Conservation (phyloP, 2,329 filamentous ascomycete genomes). For the Fusarium odoratissimum region DNA sequence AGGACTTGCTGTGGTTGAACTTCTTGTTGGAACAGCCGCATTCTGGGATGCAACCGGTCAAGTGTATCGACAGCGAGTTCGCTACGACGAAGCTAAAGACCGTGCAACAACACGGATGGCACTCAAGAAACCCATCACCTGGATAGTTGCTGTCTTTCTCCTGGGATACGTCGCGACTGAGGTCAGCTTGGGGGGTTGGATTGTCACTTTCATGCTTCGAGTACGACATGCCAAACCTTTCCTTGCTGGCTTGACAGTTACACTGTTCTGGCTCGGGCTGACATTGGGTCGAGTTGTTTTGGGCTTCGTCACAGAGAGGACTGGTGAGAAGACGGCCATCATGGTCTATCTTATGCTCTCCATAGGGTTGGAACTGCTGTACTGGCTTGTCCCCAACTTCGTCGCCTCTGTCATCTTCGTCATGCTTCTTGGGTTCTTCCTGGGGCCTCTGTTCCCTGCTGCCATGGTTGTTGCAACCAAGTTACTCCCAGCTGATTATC, state of each 20-base stretch:
- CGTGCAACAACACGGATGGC: constrained; percentile 59
- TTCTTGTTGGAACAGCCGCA: constrained; percentile 60
- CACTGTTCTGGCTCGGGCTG: constrained; percentile 86
- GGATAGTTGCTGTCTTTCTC: constrained; percentile 79
- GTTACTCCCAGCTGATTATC: constrained; percentile 76
- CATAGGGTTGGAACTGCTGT: constrained; percentile 75
- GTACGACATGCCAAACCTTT: constrained; percentile 77
- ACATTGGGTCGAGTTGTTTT: constrained; percentile 78
- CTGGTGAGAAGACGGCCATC: constrained; percentile 78
- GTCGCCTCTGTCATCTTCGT: constrained; percentile 79
- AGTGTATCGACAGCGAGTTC: constrained; percentile 58
- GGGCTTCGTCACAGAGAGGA: constrained; percentile 78
- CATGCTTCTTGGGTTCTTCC: constrained; percentile 79
- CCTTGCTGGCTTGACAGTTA: constrained; percentile 78
- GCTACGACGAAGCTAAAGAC: constrained; percentile 47
- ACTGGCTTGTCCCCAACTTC: constrained; percentile 85
- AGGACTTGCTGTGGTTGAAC: constrained; percentile 66
- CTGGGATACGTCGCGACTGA: constrained; percentile 84
- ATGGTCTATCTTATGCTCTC: constrained; percentile 71
- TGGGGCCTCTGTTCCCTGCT: constrained; percentile 82
- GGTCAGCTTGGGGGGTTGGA: constrained; percentile 80
- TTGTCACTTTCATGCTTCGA: constrained; percentile 87
- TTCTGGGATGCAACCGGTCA: constrained; percentile 74
- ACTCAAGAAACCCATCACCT: constrained; percentile 69
- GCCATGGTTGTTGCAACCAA: constrained; percentile 80